phyloP scores from a whole-genome alignment of 345 rosid genomes.

The Salix caprea region DNA sequence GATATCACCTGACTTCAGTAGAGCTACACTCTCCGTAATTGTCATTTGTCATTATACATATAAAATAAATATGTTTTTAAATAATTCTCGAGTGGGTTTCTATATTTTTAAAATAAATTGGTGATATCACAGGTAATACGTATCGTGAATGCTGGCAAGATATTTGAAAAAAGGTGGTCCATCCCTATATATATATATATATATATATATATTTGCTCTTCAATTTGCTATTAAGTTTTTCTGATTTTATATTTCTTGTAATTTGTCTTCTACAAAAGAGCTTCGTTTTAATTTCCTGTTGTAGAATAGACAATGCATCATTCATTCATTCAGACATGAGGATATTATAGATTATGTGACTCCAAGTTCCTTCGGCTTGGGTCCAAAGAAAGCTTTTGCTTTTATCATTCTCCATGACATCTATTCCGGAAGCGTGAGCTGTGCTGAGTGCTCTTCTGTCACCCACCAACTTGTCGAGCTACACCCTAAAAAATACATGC shows the following conservation, averaged over 20 bases:
- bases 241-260: not conserved
- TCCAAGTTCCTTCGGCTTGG: not conserved
- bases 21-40: too few relatives aligned
- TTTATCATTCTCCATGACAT: not conserved
- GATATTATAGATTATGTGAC: not conserved
- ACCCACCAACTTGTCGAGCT: not conserved
- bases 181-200: not conserved
- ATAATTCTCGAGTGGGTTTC: too few relatives aligned
- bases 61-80: too few relatives aligned
- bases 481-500: not conserved
- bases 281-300: not conserved
- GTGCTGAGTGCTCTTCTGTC: not conserved
- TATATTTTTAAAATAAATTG: too few relatives aligned
- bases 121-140: too few relatives aligned
- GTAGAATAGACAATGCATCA: not conserved
- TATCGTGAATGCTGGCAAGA: not conserved
- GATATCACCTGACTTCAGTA: too few relatives aligned
- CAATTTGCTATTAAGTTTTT: too few relatives aligned
- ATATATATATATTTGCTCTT: too few relatives aligned
- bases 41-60: too few relatives aligned
- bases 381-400: not conserved
- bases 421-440: not conserved
- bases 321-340: not conserved
- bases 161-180: not conserved
- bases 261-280: slow-evolving; percentile 1